Percentiles rank a stretch among this genome's conserved stretches.
These are phyloP conservation scores for Tulasnella sp. DNA, from an alignment of 768 basidiomycete genomes.

Conservation along the genomic window DNA sequence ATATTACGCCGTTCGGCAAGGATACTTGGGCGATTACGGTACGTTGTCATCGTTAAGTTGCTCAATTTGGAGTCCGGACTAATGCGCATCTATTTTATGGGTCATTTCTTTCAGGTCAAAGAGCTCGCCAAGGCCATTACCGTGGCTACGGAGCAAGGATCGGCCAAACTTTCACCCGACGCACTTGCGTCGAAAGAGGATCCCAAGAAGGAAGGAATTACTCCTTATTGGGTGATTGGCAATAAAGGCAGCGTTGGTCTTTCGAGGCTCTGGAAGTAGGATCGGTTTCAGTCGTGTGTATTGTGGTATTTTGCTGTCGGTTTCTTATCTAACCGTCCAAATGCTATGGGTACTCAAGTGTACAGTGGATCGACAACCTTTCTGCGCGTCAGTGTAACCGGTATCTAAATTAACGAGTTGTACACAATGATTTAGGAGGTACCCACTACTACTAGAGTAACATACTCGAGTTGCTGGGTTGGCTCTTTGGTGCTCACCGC, in stretches of 20 bases:
- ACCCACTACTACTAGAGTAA: no score
- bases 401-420: no score
- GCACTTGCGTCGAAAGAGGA: slow-evolving; percentile 32
- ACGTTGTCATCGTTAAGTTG: background rate
- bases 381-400: no score
- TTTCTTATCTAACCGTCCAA: no score
- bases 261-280: background rate
- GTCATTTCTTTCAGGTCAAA: slow-evolving; percentile 31
- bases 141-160: slow-evolving; percentile 44
- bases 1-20: slow-evolving; percentile 29
- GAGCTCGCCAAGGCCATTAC: slow-evolving; percentile 44
- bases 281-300: background rate
- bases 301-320: background rate
- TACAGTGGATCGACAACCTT: no score
- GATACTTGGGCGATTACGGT: slow-evolving; percentile 37
- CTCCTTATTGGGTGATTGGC: slow-evolving; percentile 41
- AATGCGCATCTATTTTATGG: background rate
- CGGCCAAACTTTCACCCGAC: slow-evolving; percentile 34
- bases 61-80: background rate
- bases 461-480: no score
- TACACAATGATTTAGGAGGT: no score
- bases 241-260: slow-evolving; percentile 38
- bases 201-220: slow-evolving; percentile 25
- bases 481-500: no score
- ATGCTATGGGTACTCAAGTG: no score